Base-by-base conservation (phyloP, 2,329 filamentous ascomycete species). In the Lizonia empirigonia region DNA sequence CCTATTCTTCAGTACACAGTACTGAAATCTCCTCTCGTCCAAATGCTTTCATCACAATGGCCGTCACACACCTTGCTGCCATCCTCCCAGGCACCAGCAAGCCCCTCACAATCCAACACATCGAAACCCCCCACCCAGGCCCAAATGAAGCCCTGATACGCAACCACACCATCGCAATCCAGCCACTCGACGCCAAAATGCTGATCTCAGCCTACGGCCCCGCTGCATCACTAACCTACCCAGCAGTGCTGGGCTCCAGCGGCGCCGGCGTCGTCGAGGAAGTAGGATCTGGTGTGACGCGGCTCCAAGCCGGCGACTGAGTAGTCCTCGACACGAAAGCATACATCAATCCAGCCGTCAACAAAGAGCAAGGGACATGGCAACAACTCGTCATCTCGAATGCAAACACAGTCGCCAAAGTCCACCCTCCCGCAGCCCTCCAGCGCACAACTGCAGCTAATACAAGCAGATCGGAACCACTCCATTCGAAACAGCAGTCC, bases 251-350 rank as follows among this genome's bases (percentile, higher is more conserved):
- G 15, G 60, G 59, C 19, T 59, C 53, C 1, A 62, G 59, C 30
- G 58, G 61, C 46, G 65, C 60, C 2, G 78, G 77, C 7, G 63
- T 76, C 0, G 66, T 81, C 16, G 75, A 80, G 56, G 77, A 77
- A 55, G 63, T 80, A 9, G 75, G 77, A 23, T 69, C 76, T 18
- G 75, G 69, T 6, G 77, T 81, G 4, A 65, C 62, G 4, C 68
- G 71, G 5, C 68, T 78, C 46, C 67, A 71, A 36, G 61, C 75
- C 3, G 80, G 79, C 13, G 37, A 40, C 24, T 19, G 37, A 22
- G 37, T 40, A 9, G 26, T 30, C 9, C 30, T 40, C 24, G 37
- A 40, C 32, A 40, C 24, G 10, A 30, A 22, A 5, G 37, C 37
- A 9, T 40, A 40, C 18, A 12, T 40, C 16, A 7, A 18, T n/a